Conservation (phyloP, 371 early-diverging fungal species). For the Mucor indicus region DNA sequence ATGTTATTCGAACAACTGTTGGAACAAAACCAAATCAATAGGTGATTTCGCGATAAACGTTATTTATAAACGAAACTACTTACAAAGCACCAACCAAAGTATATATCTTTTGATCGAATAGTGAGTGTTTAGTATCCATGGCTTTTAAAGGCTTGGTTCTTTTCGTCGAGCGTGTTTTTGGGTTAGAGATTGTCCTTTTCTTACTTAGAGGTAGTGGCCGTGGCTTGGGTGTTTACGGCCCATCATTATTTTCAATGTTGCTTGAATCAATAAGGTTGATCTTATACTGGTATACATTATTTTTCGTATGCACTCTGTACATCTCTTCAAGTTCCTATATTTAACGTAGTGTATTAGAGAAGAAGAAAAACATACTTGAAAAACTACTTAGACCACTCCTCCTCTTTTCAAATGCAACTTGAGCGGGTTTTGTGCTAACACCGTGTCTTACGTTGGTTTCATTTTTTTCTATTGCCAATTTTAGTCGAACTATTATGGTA, state of each 20-base stretch:
- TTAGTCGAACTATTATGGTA: background rate
- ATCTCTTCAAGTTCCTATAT: conserved; percentile 12
- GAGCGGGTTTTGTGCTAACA: conserved; percentile 5
- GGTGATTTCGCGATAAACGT: conserved; percentile 7
- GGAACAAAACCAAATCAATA: conserved; percentile 10
- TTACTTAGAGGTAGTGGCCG: conserved; percentile 9
- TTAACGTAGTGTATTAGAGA: conserved; percentile 11
- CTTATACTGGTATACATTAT: conserved; percentile 13
- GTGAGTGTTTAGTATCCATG: conserved; percentile 2
- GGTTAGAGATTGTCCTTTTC: conserved; percentile 8
- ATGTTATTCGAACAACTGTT: conserved; percentile 5
- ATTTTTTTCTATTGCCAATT: conserved; percentile 6
- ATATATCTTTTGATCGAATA: conserved; percentile 9
- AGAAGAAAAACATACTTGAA: conserved; percentile 5
- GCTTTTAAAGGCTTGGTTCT: conserved; percentile 6
- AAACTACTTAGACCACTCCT: conserved; percentile 11
- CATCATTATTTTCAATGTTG: conserved; percentile 7
- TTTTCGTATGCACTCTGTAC: conserved; percentile 3
- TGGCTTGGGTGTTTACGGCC: conserved; percentile 7
- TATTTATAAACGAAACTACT: conserved; percentile 11
- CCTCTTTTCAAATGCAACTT: conserved; percentile 12
- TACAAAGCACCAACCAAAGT: conserved; percentile 10
- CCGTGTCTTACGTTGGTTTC: conserved; percentile 1
- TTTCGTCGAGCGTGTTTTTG: conserved; percentile 9
- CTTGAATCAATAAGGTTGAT: conserved; percentile 6